Evolutionary conservation across 352 stramenopile genomes (phyloP).

Genomic region (Aphanomyces euteiches): DNA sequence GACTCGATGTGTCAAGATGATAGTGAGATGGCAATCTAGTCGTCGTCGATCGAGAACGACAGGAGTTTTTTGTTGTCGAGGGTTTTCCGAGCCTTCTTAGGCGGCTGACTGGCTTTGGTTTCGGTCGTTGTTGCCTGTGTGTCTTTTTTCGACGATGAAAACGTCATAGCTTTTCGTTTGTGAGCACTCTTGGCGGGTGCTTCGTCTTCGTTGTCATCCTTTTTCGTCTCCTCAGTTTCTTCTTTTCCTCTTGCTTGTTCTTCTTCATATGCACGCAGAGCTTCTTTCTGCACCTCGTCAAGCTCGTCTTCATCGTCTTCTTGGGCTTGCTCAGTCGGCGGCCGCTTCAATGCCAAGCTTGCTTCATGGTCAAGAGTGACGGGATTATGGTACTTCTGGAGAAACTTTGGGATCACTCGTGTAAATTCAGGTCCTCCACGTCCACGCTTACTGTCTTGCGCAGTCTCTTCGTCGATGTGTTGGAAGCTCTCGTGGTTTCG

Average conservation of each 20-base stretch:
- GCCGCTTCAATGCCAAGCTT: constrained; percentile 54
- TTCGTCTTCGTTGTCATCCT: constrained; percentile 43
- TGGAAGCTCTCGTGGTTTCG: constrained; percentile 68
- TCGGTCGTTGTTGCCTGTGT: constrained; percentile 4
- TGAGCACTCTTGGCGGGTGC: constrained; percentile 37
- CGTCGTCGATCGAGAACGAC: constrained; percentile 80
- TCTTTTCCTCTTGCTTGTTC: constrained; percentile 47
- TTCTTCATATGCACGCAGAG: constrained; percentile 65
- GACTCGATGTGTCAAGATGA: not conserved
- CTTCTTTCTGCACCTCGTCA: constrained; percentile 76
- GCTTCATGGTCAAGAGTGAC: constrained; percentile 50
- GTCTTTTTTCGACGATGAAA: constrained; percentile 13
- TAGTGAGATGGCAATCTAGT: constrained; percentile 34
- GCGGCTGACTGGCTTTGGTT: constrained; percentile 27
- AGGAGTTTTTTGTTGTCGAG: constrained; percentile 76
- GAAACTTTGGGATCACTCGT: constrained; percentile 78
- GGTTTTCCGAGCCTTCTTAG: constrained; percentile 57
- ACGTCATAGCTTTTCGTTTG: constrained; percentile 20
- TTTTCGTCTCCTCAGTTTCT: constrained; percentile 22
- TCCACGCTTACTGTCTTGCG: constrained; percentile 35
- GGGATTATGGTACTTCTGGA: constrained; percentile 68
- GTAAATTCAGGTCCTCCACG: constrained; percentile 63
- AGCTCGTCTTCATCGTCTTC: constrained; percentile 62
- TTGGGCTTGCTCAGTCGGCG: constrained; percentile 40
- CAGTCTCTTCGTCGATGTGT: constrained; percentile 37